Percentiles rank a stretch among this genome's conserved stretches.
Conservation (phyloP, 352 stramenopile genomes). For the Pythium folliculosum region DNA sequence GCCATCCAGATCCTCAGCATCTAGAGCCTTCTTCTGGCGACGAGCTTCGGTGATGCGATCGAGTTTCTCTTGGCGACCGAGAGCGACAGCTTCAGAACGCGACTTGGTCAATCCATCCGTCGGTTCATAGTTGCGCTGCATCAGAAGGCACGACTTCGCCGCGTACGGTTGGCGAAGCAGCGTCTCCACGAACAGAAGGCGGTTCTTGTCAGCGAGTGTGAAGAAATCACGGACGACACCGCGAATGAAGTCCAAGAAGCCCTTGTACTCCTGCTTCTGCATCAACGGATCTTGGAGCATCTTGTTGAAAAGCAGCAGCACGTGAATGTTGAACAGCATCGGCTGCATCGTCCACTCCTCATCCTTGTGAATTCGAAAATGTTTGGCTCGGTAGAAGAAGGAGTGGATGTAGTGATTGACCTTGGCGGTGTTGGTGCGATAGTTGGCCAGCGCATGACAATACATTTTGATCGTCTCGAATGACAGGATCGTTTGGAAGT, state of each 20-base stretch:
- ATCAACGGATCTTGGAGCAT: slow-evolving; percentile 84
- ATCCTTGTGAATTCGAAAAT: slow-evolving; percentile 75
- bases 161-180: slow-evolving; percentile 75
- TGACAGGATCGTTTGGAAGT: slow-evolving; percentile 81
- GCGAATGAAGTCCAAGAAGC: slow-evolving; percentile 80
- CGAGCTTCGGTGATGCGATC: slow-evolving; percentile 63
- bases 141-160: slow-evolving; percentile 62
- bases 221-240: slow-evolving; percentile 82
- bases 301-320: slow-evolving; percentile 78
- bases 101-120: slow-evolving; percentile 65
- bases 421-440: slow-evolving; percentile 77
- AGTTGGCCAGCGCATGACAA: slow-evolving; percentile 63
- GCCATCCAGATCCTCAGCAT: slow-evolving; percentile 77
- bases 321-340: slow-evolving; percentile 86
- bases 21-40: slow-evolving; percentile 66
- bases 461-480: slow-evolving; percentile 87
- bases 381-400: slow-evolving; percentile 84
- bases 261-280: slow-evolving; percentile 60
- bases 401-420: slow-evolving; percentile 91
- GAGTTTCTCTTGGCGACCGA: slow-evolving; percentile 60
- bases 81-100: slow-evolving; percentile 57
- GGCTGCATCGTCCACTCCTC: slow-evolving; percentile 85
- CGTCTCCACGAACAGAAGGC: slow-evolving; percentile 76
- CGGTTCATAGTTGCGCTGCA: slow-evolving; percentile 78
- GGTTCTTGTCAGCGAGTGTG: slow-evolving; percentile 73